Percentiles rank a stretch among this genome's conserved stretches.
These are phyloP conservation scores for Linnemannia elongata DNA, from an alignment of 192 early-diverging fungal species.

Conservation along the genomic window DNA sequence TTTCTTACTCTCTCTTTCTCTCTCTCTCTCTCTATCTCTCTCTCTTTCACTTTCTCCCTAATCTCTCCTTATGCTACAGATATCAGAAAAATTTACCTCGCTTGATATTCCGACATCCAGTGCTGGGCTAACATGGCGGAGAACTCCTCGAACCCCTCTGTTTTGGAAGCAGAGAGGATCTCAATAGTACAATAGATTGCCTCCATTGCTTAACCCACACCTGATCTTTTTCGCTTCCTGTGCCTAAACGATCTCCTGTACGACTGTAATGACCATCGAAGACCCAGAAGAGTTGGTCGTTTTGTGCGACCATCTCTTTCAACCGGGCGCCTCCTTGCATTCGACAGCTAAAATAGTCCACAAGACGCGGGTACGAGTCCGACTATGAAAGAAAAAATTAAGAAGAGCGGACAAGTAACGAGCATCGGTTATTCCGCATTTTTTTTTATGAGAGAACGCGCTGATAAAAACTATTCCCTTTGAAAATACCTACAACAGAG, in stretches of 20 bases:
- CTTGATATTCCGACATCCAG: slow-evolving; percentile 53
- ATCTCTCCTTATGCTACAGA: no score
- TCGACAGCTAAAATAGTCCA: neutral
- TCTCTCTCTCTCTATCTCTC: no score
- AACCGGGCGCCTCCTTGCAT: slow-evolving; percentile 12
- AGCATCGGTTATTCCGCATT: no score
- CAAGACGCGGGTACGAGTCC: slow-evolving; percentile 25
- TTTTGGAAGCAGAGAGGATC: slow-evolving; percentile 24
- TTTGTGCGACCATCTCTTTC: slow-evolving; percentile 15
- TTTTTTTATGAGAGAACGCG: neutral
- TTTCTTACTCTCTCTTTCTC: no score
- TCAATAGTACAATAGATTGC: slow-evolving; percentile 40
- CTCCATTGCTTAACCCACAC: slow-evolving; percentile 49
- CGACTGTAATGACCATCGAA: slow-evolving; percentile 13
- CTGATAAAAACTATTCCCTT: slow-evolving; percentile 2
- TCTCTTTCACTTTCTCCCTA: no score
- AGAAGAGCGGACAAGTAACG: no score
- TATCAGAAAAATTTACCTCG: slow-evolving; percentile 46
- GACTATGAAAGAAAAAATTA: neutral
- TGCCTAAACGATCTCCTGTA: neutral
- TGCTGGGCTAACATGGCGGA: slow-evolving; percentile 26
- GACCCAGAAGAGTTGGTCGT: slow-evolving; percentile 46
- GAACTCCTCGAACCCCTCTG: slow-evolving; percentile 35
- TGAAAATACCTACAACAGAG: slow-evolving; percentile 7
- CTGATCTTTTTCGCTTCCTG: slow-evolving; percentile 10